These are phyloP conservation scores for Nymphaea colorata DNA, from an alignment of 164 flowering plant species.

Conservation along the genomic window DNA sequence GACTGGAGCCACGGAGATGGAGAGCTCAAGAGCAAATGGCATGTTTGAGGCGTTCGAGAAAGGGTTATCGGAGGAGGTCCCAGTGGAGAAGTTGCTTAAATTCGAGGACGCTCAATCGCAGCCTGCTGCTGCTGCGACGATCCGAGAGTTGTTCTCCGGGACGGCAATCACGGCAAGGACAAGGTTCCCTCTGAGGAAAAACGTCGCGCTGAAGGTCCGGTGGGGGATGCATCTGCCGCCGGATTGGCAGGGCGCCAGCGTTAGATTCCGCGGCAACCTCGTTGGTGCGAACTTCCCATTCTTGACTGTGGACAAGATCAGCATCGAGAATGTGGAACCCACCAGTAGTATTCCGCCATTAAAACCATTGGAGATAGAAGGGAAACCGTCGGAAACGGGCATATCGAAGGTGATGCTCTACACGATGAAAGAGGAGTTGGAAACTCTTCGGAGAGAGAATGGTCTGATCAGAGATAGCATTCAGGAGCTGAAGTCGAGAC, in stretches of 20 bases:
- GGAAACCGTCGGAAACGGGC: constrained; percentile 22
- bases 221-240: constrained; percentile 59
- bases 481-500: constrained; percentile 23
- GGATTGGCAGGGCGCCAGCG: constrained; percentile 2
- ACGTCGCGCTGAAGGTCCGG: constrained; percentile 29
- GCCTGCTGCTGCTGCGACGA: background rate
- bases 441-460: constrained; percentile 48
- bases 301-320: constrained; percentile 60
- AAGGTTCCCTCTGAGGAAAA: constrained; percentile 38
- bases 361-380: background rate
- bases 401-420: constrained; percentile 45
- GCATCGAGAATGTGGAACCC: constrained; percentile 35
- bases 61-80: constrained; percentile 19
- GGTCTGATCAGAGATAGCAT: constrained; percentile 34
- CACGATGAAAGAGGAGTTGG: constrained; percentile 73
- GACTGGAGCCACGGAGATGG: background rate
- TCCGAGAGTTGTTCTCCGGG: constrained; percentile 31
- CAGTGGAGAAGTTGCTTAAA: constrained; percentile 3
- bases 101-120: background rate
- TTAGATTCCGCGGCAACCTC: background rate
- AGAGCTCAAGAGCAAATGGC: constrained; percentile 10
- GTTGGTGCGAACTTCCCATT: constrained; percentile 31
- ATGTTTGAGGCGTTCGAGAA: constrained; percentile 6
- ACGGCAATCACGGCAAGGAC: constrained; percentile 41
- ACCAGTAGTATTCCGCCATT: background rate